Evolutionary conservation across 495 filamentous ascomycete species (phyloP), one percentile per base, ranked within the genome.

Genomic region (Penicillium fimorum): DNA sequence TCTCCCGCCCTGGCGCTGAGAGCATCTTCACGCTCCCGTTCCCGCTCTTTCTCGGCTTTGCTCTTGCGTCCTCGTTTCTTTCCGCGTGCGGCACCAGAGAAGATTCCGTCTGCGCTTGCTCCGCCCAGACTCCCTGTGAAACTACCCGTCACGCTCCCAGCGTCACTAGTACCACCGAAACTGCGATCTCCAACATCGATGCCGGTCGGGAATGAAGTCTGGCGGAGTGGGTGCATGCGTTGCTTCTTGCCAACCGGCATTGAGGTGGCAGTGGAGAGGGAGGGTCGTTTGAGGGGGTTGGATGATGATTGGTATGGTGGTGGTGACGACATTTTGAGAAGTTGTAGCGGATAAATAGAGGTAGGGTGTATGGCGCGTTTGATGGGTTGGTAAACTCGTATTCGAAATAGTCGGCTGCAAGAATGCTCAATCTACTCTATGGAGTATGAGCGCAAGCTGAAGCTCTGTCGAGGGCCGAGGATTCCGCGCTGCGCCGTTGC

Each of bases 191-290:
- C 69, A 5, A 61, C 66, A 45, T 77, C 70, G 32, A 79, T 66
- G 25, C 66, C 70, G 4, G 83, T 88, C 0, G 91, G 88, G 70
- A 95, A 96, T 0, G 92, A 93, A 47, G 92, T 94, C 64, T 96
- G 91, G 29, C 92, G 88, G 18, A 96, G 86, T 10, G 89, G 89
- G 68, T 95, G 90, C 71, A 76, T 76, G 60, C 74, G 75, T 41
- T 67, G 48, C 50, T 72, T 70, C 32, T 62, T 65, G 55, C 60
- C 63, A 30, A 69, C 47, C 6, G 67, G 63, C 51, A 72, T 69
- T n/a, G 75, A 75, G 55, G 62, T 38, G 30, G 68, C 56, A 17
- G 72, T 73, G 38, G 75, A 74, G 49, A 77, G 70, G 9, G 75
- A 78, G 17, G 70, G 67, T 24, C 76, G 73, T 65, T 79, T 79